These are phyloP conservation scores for Calonectria hawksworthii DNA, from an alignment of 2,329 filamentous ascomycete species.

Conservation along the genomic window DNA sequence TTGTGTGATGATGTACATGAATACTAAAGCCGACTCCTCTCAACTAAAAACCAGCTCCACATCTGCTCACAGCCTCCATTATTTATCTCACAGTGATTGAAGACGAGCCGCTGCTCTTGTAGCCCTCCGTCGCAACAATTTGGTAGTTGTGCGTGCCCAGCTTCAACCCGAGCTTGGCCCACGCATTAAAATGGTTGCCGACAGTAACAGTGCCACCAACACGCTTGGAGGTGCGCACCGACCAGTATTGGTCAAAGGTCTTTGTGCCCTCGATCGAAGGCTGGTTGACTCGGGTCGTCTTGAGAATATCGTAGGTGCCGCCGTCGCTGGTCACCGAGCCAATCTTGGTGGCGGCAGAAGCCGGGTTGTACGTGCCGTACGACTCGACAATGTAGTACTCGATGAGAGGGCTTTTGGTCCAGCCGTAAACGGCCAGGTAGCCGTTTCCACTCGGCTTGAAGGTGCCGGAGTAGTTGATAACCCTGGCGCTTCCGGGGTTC, in stretches of 20 bases:
- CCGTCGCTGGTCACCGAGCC: slow-evolving; percentile 55
- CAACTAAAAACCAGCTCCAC: neutral
- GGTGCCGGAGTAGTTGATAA: slow-evolving; percentile 47
- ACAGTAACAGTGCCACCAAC: slow-evolving; percentile 64
- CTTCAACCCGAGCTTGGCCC: slow-evolving; percentile 61
- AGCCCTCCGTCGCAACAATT: slow-evolving; percentile 69
- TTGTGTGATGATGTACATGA: neutral
- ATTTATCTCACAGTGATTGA: slow-evolving; percentile 57
- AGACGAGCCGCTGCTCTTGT: slow-evolving; percentile 63
- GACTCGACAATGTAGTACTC: slow-evolving; percentile 58
- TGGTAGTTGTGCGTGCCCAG: slow-evolving; percentile 66
- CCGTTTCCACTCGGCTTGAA: slow-evolving; percentile 53
- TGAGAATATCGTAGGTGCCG: slow-evolving; percentile 54
- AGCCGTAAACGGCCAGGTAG: slow-evolving; percentile 57
- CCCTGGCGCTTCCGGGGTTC: slow-evolving; percentile 50
- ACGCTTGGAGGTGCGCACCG: slow-evolving; percentile 63
- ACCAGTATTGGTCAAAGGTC: slow-evolving; percentile 69
- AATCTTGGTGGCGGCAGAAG: slow-evolving; percentile 48
- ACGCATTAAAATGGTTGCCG: slow-evolving; percentile 66
- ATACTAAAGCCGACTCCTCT: neutral
- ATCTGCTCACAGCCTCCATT: no score
- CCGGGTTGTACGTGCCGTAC: slow-evolving; percentile 51
- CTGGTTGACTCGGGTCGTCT: slow-evolving; percentile 54
- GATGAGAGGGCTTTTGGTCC: slow-evolving; percentile 54
- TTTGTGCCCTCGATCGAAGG: slow-evolving; percentile 64